A percentile compares a stretch with the other conserved stretches of the same genome.
These are phyloP conservation scores for Ganoderma multipileum DNA, from an alignment of 1,284 basidiomycete species.

Conservation along the genomic window DNA sequence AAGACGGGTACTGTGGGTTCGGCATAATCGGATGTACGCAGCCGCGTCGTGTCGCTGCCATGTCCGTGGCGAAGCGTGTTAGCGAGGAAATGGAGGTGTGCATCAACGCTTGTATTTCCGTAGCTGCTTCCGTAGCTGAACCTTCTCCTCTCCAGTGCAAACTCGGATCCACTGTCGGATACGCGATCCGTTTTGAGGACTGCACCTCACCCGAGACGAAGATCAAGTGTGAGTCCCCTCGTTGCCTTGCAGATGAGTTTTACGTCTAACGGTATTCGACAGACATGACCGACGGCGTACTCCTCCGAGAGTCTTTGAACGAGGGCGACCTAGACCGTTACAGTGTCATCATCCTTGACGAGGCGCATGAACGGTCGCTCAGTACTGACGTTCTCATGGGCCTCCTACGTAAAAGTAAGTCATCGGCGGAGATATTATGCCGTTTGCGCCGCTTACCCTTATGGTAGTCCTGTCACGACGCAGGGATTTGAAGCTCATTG, in stretches of 20 bases:
- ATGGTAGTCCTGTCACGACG: conserved; percentile 84
- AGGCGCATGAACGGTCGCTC: conserved; percentile 95
- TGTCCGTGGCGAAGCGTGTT: conserved; percentile 99
- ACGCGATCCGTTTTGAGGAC: conserved; percentile 98
- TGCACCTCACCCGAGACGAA: conserved; percentile 92
- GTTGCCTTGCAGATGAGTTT: not conserved
- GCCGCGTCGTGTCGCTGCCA: conserved; percentile 96
- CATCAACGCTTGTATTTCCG: not conserved
- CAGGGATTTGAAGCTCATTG: conserved; percentile 94
- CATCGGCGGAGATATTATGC: not conserved
- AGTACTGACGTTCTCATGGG: conserved; percentile 99
- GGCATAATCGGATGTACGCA: conserved; percentile 97
- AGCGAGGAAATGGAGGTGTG: conserved; percentile 91
- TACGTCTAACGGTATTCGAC: conserved; percentile 18
- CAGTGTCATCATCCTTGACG: conserved; percentile 95
- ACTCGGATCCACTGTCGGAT: conserved; percentile 90
- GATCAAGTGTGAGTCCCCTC: conserved; percentile 82
- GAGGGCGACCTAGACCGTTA: conserved; percentile 96
- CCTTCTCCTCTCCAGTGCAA: conserved; percentile 63
- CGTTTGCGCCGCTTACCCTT: conserved; percentile 18
- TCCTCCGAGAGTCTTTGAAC: conserved; percentile 94
- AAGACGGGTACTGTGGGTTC: conserved; percentile 91
- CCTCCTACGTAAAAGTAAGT: conserved; percentile 87
- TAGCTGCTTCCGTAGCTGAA: conserved; percentile 3
- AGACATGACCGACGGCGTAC: conserved; percentile 99